Evolutionary conservation across 2,329 filamentous ascomycete species (phyloP).

Genomic region (Cladosporium sp.): DNA sequence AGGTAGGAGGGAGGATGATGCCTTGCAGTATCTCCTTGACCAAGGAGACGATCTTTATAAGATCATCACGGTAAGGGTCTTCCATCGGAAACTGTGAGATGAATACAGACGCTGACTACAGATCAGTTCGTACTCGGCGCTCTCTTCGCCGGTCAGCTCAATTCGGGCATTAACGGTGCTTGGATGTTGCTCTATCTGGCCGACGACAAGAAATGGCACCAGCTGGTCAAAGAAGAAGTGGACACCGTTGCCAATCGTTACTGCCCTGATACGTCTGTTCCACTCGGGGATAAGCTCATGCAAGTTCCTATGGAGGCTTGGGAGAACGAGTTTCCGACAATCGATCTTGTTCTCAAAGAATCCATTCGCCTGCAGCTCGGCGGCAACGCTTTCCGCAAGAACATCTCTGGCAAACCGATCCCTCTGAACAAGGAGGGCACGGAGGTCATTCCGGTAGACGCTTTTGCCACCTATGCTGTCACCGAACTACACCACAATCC

Average conservation of each 20-base stretch:
- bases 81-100: not conserved
- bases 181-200: constrained; percentile 52
- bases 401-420: constrained; percentile 44
- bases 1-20: constrained; percentile 45
- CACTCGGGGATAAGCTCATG: constrained; percentile 38
- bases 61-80: constrained; percentile 37
- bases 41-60: constrained; percentile 42
- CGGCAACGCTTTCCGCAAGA: constrained; percentile 51
- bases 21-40: constrained; percentile 53
- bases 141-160: constrained; percentile 56
- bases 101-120: not conserved
- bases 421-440: constrained; percentile 39
- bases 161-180: constrained; percentile 53
- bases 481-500: constrained; percentile 50
- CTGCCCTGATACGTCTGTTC: constrained; percentile 27
- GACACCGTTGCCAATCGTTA: constrained; percentile 43
- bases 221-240: constrained; percentile 46
- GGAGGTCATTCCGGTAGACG: constrained; percentile 48
- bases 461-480: constrained; percentile 44
- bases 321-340: constrained; percentile 52
- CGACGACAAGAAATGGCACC: constrained; percentile 43
- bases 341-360: constrained; percentile 52
- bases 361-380: constrained; percentile 49
- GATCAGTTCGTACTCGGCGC: constrained; percentile 49
- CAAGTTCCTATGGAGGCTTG: constrained; percentile 50